A percentile compares a stretch with the other conserved stretches of the same genome.
phyloP scores from a whole-genome alignment of 345 rosid genomes.

The Firmiana major region DNA sequence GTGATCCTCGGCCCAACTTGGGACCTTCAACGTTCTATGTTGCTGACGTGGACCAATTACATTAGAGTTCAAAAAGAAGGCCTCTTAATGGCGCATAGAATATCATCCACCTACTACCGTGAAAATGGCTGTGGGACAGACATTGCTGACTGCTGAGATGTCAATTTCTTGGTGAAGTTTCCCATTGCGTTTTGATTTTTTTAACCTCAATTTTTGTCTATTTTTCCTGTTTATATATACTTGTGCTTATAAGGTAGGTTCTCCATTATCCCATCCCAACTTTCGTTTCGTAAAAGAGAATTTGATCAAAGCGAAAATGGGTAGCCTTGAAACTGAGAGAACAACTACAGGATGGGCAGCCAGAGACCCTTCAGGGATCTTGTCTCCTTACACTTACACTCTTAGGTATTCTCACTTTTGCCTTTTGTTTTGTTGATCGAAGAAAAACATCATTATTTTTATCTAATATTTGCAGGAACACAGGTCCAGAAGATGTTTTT shows the following conservation, averaged over 20 bases:
- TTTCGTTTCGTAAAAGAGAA: no score
- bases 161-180: background rate
- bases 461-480: constrained; percentile 36
- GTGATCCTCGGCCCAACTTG: no score
- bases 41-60: background rate
- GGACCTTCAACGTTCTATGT: background rate
- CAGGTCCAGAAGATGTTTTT: constrained; percentile 67
- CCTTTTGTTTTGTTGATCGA: background rate
- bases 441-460: background rate
- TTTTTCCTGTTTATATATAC: background rate
- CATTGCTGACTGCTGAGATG: constrained; percentile 1
- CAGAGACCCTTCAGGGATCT: constrained; percentile 61
- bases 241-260: background rate
- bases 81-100: background rate
- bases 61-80: background rate
- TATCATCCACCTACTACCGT: background rate
- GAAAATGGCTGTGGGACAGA: background rate
- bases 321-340: constrained; percentile 38
- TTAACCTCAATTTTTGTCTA: background rate
- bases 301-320: constrained; percentile 30
- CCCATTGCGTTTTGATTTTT: background rate
- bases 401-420: constrained; percentile 43
- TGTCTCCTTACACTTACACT: constrained; percentile 58
- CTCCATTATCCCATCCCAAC: background rate
- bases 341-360: constrained; percentile 73